Evolutionary conservation across 306 rosid species (phyloP).

Genomic region (Corylus heterophylla): DNA sequence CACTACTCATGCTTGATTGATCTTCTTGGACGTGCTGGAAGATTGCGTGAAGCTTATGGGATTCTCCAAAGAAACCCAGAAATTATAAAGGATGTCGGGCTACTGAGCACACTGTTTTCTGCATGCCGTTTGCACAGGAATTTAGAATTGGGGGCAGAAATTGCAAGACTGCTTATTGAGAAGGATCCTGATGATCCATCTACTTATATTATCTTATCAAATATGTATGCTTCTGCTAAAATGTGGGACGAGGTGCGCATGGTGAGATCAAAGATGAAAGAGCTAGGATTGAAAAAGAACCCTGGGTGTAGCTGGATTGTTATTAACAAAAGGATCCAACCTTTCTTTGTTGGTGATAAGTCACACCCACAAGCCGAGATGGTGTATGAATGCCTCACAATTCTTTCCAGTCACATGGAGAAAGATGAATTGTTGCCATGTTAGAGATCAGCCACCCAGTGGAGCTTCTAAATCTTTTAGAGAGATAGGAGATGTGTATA

Average conservation of each 20-base stretch:
- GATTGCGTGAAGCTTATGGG: constrained; percentile 67
- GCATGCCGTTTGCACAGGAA: constrained; percentile 61
- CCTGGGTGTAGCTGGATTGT: constrained; percentile 92
- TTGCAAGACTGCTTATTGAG: constrained; percentile 51
- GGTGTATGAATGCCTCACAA: constrained; percentile 51
- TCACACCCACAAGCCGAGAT: constrained; percentile 50
- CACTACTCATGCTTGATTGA: constrained; percentile 80
- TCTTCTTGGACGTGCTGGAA: constrained; percentile 87
- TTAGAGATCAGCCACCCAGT: constrained; percentile 5
- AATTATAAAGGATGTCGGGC: constrained; percentile 48
- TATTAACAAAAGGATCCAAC: constrained; percentile 54
- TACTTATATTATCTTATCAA: constrained; percentile 53
- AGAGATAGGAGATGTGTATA: background rate
- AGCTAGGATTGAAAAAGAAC: constrained; percentile 65
- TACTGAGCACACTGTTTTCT: constrained; percentile 70
- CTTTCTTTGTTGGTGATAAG: constrained; percentile 69
- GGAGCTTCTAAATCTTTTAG: background rate
- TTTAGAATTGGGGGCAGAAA: constrained; percentile 54
- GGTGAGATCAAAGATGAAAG: constrained; percentile 69
- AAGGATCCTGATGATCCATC: constrained; percentile 70
- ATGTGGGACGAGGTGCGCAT: constrained; percentile 68
- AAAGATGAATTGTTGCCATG: constrained; percentile 36
- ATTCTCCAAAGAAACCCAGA: constrained; percentile 59
- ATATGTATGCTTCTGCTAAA: constrained; percentile 62
- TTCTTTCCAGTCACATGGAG: constrained; percentile 63